A percentile compares a stretch with the other conserved stretches of the same genome.
phyloP scores from a whole-genome alignment of 2,329 filamentous ascomycete genomes.

The Verticillium klebahnii region DNA sequence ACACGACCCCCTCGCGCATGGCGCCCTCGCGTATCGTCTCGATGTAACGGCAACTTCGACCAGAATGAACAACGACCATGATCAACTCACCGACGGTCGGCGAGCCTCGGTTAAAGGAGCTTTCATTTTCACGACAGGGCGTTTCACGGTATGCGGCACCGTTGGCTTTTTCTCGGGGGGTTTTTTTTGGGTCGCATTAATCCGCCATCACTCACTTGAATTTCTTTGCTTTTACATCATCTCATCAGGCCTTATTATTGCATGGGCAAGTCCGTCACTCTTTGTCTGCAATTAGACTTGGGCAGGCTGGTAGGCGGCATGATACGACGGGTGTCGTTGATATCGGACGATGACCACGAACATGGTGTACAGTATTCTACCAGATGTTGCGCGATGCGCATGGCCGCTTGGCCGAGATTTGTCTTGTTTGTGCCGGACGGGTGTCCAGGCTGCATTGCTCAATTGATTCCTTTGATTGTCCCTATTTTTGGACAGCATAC shows the following conservation, averaged over 20 bases:
- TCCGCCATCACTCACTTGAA: background rate
- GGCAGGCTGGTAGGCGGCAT: background rate
- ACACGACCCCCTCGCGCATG: constrained; percentile 28
- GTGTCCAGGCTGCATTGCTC: background rate
- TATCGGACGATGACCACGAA: background rate
- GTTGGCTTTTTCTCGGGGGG: too few relatives aligned
- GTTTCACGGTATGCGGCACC: background rate
- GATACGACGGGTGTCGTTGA: background rate
- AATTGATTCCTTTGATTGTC: background rate
- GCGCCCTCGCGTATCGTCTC: constrained; percentile 34
- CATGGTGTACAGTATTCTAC: background rate
- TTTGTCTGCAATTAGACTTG: background rate
- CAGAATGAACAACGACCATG: background rate
- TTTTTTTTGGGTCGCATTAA: background rate
- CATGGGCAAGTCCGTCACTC: background rate
- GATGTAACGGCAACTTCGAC: constrained; percentile 28
- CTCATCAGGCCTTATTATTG: background rate
- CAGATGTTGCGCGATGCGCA: background rate
- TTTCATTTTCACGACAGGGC: background rate
- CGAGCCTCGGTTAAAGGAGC: background rate
- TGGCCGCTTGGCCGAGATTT: background rate
- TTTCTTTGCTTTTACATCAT: background rate
- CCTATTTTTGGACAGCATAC: background rate
- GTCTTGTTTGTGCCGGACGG: background rate
- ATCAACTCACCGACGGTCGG: background rate